Percentiles rank a stretch among this genome's conserved stretches.
Evolutionary conservation across 345 rosid genomes (phyloP).

Genomic region (Arabidopsis thaliana): TAIR10.1 NC_003074.8:23279001-23279500

Average conservation of each 20-base stretch:
- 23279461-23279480: conserved; percentile 30
- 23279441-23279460: conserved; percentile 16
- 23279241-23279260: too few species aligned
- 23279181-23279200: too few species aligned
- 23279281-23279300: too few species aligned
- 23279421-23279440: conserved; percentile 2
- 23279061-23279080: conserved; percentile 39
- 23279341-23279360: conserved; percentile 27
- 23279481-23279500: conserved; percentile 36
- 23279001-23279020: conserved; percentile 45
- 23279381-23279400: neutral
- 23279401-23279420: neutral
- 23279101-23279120: conserved; percentile 21
- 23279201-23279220: too few species aligned
- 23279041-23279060: conserved; percentile 39
- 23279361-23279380: conserved; percentile 7
- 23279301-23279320: too few species aligned
- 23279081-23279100: conserved; percentile 24
- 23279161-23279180: neutral
- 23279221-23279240: too few species aligned
- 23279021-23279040: conserved; percentile 31
- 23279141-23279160: too few species aligned
- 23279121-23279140: neutral
- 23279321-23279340: too few species aligned
- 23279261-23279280: too few species aligned